These are phyloP conservation scores for Halteria grandinella DNA, from an alignment of 73 alveolate species.

Conservation along the genomic window DNA sequence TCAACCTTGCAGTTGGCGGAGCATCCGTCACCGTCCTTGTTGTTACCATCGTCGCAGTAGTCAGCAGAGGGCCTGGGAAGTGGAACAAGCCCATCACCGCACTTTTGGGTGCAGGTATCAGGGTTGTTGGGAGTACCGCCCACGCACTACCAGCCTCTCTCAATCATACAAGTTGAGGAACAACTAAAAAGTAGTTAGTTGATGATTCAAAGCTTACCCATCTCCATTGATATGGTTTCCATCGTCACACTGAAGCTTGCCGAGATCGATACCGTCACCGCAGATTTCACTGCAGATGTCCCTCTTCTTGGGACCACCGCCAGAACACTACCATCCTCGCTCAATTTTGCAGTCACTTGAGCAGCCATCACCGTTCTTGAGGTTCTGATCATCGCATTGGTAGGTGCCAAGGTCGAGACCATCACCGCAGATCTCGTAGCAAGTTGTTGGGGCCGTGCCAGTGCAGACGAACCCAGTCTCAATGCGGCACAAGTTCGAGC, in stretches of 20 bases:
- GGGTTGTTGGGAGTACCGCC: slow-evolving; percentile 1
- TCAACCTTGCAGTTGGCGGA: slow-evolving; percentile 54
- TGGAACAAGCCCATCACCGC: slow-evolving; percentile 33
- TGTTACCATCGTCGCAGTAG: slow-evolving; percentile 58
- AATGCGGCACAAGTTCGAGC: slow-evolving; percentile 44
- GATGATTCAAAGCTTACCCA: slow-evolving; percentile 24
- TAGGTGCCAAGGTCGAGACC: slow-evolving; percentile 22
- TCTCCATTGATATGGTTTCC: slow-evolving; percentile 18
- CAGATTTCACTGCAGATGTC: slow-evolving; percentile 33
- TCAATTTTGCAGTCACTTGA: slow-evolving; percentile 2
- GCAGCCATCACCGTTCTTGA: slow-evolving; percentile 8
- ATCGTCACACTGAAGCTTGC: slow-evolving; percentile 27
- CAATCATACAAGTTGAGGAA: slow-evolving; percentile 25
- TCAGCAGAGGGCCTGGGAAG: not conserved
- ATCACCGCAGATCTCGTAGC: slow-evolving; percentile 59
- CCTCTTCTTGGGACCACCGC: slow-evolving; percentile 31
- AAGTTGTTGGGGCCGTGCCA: slow-evolving; percentile 20
- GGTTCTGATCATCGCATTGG: slow-evolving; percentile 15
- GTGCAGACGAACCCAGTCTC: slow-evolving; percentile 71
- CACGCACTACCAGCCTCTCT: slow-evolving; percentile 12
- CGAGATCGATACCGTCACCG: slow-evolving; percentile 36
- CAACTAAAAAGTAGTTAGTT: slow-evolving; percentile 3
- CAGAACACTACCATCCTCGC: slow-evolving; percentile 10
- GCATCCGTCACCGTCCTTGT: slow-evolving; percentile 52
- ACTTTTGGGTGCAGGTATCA: not conserved